These are phyloP conservation scores for Sclerotinia subarctica DNA, from an alignment of 2,329 filamentous ascomycete species.

Conservation along the genomic window DNA sequence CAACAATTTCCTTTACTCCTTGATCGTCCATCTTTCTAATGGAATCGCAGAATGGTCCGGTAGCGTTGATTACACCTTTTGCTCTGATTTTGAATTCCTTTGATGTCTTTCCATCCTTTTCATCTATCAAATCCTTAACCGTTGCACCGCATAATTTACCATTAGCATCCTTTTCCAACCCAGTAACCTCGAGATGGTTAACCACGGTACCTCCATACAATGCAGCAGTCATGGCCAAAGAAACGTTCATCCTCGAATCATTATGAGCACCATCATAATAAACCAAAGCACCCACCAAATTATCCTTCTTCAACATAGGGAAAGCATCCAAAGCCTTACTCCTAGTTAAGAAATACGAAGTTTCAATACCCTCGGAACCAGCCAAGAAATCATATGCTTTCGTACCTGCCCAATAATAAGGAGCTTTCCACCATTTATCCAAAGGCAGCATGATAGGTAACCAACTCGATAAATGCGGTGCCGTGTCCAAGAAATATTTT, in stretches of 20 bases:
- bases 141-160: constrained; percentile 72
- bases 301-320: constrained; percentile 80
- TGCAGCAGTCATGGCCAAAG: constrained; percentile 83
- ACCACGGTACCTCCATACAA: constrained; percentile 79
- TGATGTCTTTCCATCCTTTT: constrained; percentile 58
- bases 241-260: constrained; percentile 89
- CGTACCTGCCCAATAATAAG: constrained; percentile 73
- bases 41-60: constrained; percentile 81
- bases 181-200: constrained; percentile 79
- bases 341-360: constrained; percentile 81
- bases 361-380: constrained; percentile 83
- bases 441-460: constrained; percentile 74
- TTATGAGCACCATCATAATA: constrained; percentile 94
- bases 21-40: constrained; percentile 83
- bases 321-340: constrained; percentile 85
- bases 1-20: constrained; percentile 70
- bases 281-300: constrained; percentile 76
- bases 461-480: constrained; percentile 70
- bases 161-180: constrained; percentile 68
- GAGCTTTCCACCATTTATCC: constrained; percentile 73
- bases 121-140: constrained; percentile 67
- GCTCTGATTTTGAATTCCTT: constrained; percentile 70
- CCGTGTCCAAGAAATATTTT: constrained; percentile 71
- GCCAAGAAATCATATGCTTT: constrained; percentile 85
- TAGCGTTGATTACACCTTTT: constrained; percentile 83